These are phyloP conservation scores for Scleroderma citrinum DNA, from an alignment of 768 basidiomycete genomes.

Conservation along the genomic window DNA sequence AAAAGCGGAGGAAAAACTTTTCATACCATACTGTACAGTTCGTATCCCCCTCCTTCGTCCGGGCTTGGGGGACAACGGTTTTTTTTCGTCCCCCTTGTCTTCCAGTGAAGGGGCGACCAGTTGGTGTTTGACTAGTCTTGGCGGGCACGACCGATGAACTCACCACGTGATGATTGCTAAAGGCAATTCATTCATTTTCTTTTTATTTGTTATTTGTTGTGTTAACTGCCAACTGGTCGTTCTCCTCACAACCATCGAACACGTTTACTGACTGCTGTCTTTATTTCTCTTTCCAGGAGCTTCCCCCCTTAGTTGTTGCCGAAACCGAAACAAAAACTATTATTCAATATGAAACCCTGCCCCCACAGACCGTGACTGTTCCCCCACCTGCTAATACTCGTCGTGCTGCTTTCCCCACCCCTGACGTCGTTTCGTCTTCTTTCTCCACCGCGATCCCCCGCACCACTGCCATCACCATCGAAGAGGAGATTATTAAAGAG, in stretches of 20 bases:
- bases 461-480: conserved; percentile 66
- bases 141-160: conserved; percentile 26
- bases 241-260: conserved; percentile 27
- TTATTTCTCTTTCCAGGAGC: conserved; percentile 32
- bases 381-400: conserved; percentile 78
- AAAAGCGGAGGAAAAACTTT: conserved; percentile 16
- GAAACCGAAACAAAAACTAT: conserved; percentile 63
- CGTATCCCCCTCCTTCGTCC: conserved; percentile 81
- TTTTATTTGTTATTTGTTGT: conserved; percentile 10
- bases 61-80: conserved; percentile 87
- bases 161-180: conserved; percentile 21
- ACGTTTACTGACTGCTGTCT: conserved; percentile 29
- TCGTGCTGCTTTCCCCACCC: conserved; percentile 65
- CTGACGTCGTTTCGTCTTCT: conserved; percentile 53
- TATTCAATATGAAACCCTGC: conserved; percentile 42
- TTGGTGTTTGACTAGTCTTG: conserved; percentile 30
- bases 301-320: conserved; percentile 35
- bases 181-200: conserved; percentile 27
- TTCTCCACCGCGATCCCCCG: conserved; percentile 60
- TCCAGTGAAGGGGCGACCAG: conserved; percentile 31
- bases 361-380: conserved; percentile 59
- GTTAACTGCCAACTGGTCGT: conserved; percentile 33
- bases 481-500: conserved; percentile 46
- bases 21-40: conserved; percentile 52
- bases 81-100: conserved; percentile 75